phyloP scores from a whole-genome alignment of 805 yeast genomes.

The Ogataea paradorogensis region DNA sequence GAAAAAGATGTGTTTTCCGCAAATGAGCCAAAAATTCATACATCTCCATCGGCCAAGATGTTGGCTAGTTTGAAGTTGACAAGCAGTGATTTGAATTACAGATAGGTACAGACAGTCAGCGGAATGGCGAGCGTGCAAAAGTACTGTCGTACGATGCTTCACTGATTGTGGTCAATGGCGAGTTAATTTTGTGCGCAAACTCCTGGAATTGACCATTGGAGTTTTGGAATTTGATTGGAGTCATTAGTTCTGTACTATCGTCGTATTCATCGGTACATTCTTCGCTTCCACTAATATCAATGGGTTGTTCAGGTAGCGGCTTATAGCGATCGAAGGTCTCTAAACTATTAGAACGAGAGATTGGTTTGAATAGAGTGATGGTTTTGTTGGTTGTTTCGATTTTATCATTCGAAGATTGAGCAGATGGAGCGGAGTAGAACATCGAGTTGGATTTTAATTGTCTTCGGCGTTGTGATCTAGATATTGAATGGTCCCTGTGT shows the following conservation, averaged over 20 bases:
- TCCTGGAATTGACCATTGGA: background rate
- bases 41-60: conserved; percentile 8
- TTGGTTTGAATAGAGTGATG: conserved; percentile 30
- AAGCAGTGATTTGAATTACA: conserved; percentile 4
- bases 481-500: too few relatives aligned
- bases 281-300: conserved; percentile 19
- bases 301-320: conserved; percentile 1
- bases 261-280: conserved; percentile 13
- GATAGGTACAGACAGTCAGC: background rate
- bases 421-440: background rate
- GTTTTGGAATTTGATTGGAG: conserved; percentile 8
- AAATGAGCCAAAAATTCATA: background rate
- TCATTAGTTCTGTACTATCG: conserved; percentile 6
- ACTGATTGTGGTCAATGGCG: conserved; percentile 31
- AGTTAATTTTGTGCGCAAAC: conserved; percentile 17
- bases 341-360: conserved; percentile 9
- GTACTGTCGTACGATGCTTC: conserved; percentile 28
- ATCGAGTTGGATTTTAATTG: background rate
- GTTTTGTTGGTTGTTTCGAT: conserved; percentile 25
- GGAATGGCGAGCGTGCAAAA: conserved; percentile 13
- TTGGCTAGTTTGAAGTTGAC: conserved; percentile 5
- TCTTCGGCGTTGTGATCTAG: background rate
- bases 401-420: conserved; percentile 1
- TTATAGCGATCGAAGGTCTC: background rate
- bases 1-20: background rate